Conservation (phyloP, 257 asterid genomes). For the Solanum etuberosum region DNA sequence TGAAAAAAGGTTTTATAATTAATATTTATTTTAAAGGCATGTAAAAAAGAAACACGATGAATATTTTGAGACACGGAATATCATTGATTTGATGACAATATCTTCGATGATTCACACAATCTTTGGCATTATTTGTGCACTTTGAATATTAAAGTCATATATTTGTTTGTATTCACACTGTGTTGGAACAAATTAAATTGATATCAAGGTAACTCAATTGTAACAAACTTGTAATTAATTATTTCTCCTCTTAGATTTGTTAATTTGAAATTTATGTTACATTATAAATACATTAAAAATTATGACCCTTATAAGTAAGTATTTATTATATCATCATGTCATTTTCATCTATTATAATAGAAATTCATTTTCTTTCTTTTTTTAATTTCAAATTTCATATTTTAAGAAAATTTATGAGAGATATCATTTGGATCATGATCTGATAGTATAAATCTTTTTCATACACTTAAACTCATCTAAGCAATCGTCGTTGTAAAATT, state of each 20-base stretch:
- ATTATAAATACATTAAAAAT: not conserved
- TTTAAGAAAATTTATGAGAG: not conserved
- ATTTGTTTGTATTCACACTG: not conserved
- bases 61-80: not conserved
- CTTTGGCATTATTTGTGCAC: not conserved
- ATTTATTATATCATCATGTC: not conserved
- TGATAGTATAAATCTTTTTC: not conserved
- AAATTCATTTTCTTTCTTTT: no score
- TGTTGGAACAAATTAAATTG: not conserved
- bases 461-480: not conserved
- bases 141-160: not conserved
- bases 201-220: not conserved
- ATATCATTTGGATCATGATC: not conserved
- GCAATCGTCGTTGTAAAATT: not conserved
- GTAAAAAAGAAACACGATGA: rapidly evolving
- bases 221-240: no score
- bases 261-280: not conserved
- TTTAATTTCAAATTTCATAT: no score
- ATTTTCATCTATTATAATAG: not conserved
- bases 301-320: not conserved
- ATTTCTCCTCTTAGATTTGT: not conserved
- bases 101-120: not conserved
- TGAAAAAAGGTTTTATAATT: no score
- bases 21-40: no score
- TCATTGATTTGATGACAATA: not conserved